Conservation (phyloP, 2,329 filamentous ascomycete genomes). For the Neofusicoccum sp. region DNA sequence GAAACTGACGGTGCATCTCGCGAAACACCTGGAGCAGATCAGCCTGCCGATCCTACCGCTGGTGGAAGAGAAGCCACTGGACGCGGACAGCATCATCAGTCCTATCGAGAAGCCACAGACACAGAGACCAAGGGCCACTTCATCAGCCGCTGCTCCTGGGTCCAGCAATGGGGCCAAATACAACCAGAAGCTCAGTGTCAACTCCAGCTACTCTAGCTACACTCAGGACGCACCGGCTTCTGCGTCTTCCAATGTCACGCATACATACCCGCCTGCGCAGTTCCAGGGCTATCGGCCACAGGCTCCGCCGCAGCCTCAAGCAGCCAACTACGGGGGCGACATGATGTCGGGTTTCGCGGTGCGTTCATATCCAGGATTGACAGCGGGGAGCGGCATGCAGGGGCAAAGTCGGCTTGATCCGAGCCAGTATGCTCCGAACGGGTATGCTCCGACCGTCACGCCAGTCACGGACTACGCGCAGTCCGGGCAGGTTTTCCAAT, state of each 20-base stretch:
- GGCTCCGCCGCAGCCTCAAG: constrained; percentile 1
- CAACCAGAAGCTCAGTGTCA: constrained; percentile 20
- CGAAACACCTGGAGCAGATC: constrained; percentile 92
- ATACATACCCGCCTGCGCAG: constrained; percentile 40
- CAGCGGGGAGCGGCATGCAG: constrained; percentile 30
- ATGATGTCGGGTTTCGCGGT: constrained; percentile 25
- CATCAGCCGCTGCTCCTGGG: background rate
- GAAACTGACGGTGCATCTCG: constrained; percentile 88
- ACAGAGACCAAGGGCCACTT: background rate
- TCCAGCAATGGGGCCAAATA: constrained; percentile 22
- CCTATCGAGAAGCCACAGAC: constrained; percentile 32
- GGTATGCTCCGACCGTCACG: constrained; percentile 5
- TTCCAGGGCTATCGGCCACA: background rate
- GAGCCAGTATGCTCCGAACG: background rate
- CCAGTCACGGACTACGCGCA: constrained; percentile 23
- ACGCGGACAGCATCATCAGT: constrained; percentile 37
- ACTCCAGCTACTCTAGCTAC: constrained; percentile 1
- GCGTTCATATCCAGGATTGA: constrained; percentile 36
- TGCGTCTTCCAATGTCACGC: constrained; percentile 29
- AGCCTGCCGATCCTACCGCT: constrained; percentile 70
- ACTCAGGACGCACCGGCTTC: background rate
- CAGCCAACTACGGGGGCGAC: constrained; percentile 22
- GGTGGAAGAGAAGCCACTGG: constrained; percentile 39
- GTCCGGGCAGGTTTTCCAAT: constrained; percentile 28
- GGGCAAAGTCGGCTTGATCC: background rate